A percentile compares a stretch with the other conserved stretches of the same genome.
Conservation (phyloP, 1,139 yeast species). For the Candida sp. region DNA sequence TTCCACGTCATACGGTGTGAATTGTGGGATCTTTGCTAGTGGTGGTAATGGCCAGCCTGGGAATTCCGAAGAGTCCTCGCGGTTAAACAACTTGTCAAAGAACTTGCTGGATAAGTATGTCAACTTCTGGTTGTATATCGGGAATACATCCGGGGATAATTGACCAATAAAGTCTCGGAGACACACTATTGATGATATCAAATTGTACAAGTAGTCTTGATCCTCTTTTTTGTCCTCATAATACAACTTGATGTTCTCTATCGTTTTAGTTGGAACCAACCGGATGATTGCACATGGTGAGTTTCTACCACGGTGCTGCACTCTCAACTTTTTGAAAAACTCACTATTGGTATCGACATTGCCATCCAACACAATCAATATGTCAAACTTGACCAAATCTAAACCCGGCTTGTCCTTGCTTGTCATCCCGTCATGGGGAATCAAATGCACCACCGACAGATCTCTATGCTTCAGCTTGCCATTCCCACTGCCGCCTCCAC, state of each 20-base stretch:
- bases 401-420: slow-evolving; percentile 29
- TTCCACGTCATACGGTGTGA: slow-evolving; percentile 76
- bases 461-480: slow-evolving; percentile 12
- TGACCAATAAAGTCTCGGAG: slow-evolving; percentile 84
- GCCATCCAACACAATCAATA: slow-evolving; percentile 74
- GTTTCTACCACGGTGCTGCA: slow-evolving; percentile 29
- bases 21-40: slow-evolving; percentile 63
- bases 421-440: slow-evolving; percentile 48
- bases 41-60: slow-evolving; percentile 84
- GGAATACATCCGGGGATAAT: slow-evolving; percentile 79
- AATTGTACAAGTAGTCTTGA: slow-evolving; percentile 58
- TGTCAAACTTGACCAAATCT: slow-evolving; percentile 49
- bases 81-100: slow-evolving; percentile 46
- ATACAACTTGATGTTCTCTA: slow-evolving; percentile 69
- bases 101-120: slow-evolving; percentile 62
- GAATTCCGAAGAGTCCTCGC: slow-evolving; percentile 21
- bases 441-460: slow-evolving; percentile 36
- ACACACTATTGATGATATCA: slow-evolving; percentile 85
- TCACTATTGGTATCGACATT: slow-evolving; percentile 52
- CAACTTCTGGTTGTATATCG: slow-evolving; percentile 72
- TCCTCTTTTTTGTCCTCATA: slow-evolving; percentile 31
- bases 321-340: slow-evolving; percentile 31
- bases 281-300: slow-evolving; percentile 55
- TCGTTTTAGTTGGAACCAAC: slow-evolving; percentile 76
- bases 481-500: slow-evolving; percentile 4